Conservation (phyloP, 495 filamentous ascomycete species). For the Xanthoparmelia taractica region DNA sequence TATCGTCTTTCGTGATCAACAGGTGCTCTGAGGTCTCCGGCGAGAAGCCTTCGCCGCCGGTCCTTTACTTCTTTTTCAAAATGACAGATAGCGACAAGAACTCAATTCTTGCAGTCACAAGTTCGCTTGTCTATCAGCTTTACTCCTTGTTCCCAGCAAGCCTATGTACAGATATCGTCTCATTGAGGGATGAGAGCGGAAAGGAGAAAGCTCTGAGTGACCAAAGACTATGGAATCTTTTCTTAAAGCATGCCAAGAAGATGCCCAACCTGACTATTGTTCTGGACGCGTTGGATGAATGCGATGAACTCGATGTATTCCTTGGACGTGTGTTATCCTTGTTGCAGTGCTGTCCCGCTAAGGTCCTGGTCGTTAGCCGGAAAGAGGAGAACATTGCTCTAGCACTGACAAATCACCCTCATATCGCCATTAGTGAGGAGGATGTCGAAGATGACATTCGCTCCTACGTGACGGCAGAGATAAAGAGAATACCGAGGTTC, state of each 20-base stretch:
- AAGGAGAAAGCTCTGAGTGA: not conserved
- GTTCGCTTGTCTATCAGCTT: not conserved
- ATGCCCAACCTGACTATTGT: not conserved
- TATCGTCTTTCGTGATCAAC: not conserved
- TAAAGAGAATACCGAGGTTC: not conserved
- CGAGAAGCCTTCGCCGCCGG: not conserved
- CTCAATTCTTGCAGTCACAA: not conserved
- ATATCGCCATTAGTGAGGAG: not conserved
- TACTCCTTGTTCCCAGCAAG: not conserved
- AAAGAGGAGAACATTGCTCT: not conserved
- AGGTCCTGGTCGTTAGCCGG: not conserved
- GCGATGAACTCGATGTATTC: not conserved
- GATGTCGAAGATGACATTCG: not conserved
- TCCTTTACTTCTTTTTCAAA: constrained; percentile 1
- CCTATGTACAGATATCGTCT: not conserved
- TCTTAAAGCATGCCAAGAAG: not conserved
- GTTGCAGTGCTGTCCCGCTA: not conserved
- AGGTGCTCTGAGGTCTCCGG: not conserved
- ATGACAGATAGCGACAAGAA: not conserved
- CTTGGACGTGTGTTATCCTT: not conserved
- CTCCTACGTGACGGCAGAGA: not conserved
- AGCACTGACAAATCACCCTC: not conserved
- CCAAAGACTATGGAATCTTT: not conserved
- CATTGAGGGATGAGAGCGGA: not conserved
- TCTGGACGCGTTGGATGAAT: not conserved